Evolutionary conservation across 768 basidiomycete species (phyloP), one percentile per base, ranked within the genome.

Genomic region (Candolleomyces eurysporus): DNA sequence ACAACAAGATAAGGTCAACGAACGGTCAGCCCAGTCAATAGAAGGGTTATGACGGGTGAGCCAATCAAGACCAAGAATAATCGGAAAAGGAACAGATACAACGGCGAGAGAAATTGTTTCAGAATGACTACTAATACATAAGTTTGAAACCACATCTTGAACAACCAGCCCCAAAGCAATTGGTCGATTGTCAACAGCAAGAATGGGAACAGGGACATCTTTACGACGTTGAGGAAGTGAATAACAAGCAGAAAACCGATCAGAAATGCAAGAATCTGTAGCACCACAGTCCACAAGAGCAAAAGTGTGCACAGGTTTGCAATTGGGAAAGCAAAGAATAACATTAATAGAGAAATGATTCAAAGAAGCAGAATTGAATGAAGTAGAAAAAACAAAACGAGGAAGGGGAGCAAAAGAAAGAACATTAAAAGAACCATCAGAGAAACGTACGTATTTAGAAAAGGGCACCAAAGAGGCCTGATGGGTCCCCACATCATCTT

Each of bases 141-240:
- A 4, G 3, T 65, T 48, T 16, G 73, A 60, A 8, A 78, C 61
- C 31, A 78, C 66, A 57, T 77, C 73, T 42, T 78, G 73, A 50
- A 76, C 77, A 48, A 79, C 69, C 13, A 77, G 66, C 7, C 79
- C 79, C 53, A 74, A 77, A 21, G 73, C 68, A 39, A 79, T 73
- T 14, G 75, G 78, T 51, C 71, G 66, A 61, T 78, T 66, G 59
- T 79, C 75, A 32, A 78, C 71, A 2, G 74, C 71, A 32, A 72
- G 67, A 39, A 79, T 72, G 36, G 77, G 74, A 58, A 74, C 60
- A 14, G 76, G 74, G 17, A 63, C 57, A 40, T 69, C 61, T 66
- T 74, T 74, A 3, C 61, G 52, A 61, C 66, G 61, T 19, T 68
- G 69, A 16, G 74, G 68, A 45, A 78, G 64, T 16, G 68, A 69